Conservation (phyloP, 306 rosid species). For the Ormosia emarginata region DNA sequence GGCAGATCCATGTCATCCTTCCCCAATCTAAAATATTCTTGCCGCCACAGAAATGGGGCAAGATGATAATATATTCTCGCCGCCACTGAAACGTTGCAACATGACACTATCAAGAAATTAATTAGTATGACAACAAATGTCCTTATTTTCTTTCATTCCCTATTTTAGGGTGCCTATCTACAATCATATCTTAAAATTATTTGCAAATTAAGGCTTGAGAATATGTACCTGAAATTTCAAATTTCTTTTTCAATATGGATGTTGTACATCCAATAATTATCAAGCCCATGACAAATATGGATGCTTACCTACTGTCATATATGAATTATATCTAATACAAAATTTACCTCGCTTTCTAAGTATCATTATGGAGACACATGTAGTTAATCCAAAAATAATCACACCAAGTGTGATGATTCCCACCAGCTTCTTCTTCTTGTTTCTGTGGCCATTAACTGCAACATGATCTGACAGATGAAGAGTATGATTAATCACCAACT, state of each 20-base stretch:
- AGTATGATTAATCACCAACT: not conserved
- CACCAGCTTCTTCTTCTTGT: not conserved
- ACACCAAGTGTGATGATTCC: not conserved
- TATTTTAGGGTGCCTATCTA: not conserved
- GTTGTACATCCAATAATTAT: not conserved
- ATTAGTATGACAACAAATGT: not conserved
- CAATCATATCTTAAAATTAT: not conserved
- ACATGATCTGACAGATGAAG: not conserved
- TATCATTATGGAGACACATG: not conserved
- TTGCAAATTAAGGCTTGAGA: not conserved
- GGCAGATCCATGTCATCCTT: constrained; percentile 35
- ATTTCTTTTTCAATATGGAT: not conserved
- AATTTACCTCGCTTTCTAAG: constrained; percentile 2
- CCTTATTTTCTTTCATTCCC: not conserved
- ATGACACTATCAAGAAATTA: not conserved
- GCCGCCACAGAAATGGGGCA: not conserved
- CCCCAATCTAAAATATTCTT: not conserved
- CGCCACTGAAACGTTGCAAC: constrained; percentile 1
- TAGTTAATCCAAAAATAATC: not conserved
- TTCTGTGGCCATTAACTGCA: not conserved
- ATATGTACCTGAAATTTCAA: not conserved
- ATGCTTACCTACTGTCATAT: not conserved
- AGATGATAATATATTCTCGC: not conserved
- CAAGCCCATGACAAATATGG: not conserved
- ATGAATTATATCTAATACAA: not conserved